These are phyloP conservation scores for Erysimum pusillum DNA, from an alignment of 441 rosid genomes.

Conservation along the genomic window DNA sequence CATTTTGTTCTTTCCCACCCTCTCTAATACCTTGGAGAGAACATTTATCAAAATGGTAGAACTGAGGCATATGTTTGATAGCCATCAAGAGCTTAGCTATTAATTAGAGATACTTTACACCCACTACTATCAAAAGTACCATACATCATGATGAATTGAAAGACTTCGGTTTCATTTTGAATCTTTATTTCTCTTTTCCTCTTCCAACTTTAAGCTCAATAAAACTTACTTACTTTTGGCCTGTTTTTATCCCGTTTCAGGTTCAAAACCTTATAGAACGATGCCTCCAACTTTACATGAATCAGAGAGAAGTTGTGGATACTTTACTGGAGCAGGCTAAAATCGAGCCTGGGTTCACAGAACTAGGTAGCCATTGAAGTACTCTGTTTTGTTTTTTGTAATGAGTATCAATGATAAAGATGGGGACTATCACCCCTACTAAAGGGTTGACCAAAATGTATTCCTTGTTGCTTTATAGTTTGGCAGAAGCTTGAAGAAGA, in stretches of 20 bases:
- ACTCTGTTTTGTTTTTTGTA: not conserved
- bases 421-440: not conserved
- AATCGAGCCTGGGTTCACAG: slow-evolving; percentile 98
- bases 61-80: slow-evolving; percentile 2
- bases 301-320: slow-evolving; percentile 88
- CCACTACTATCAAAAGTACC: not conserved
- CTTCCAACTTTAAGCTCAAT: slow-evolving; percentile 5
- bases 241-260: slow-evolving; percentile 51
- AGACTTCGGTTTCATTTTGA: no score
- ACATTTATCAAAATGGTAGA: not conserved
- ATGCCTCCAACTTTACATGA: slow-evolving; percentile 97
- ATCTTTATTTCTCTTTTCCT: no score
- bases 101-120: not conserved
- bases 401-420: slow-evolving; percentile 4
- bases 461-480: slow-evolving; percentile 59
- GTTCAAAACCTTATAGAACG: slow-evolving; percentile 97
- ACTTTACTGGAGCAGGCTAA: slow-evolving; percentile 87
- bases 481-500: slow-evolving; percentile 99
- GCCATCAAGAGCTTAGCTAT: not conserved
- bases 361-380: slow-evolving; percentile 70
- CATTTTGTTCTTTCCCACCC: not conserved
- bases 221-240: not conserved
- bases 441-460: not conserved
- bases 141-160: not conserved
- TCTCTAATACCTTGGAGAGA: not conserved